Evolutionary conservation across 768 basidiomycete genomes (phyloP).

Genomic region (Tulasnella sp.): DNA sequence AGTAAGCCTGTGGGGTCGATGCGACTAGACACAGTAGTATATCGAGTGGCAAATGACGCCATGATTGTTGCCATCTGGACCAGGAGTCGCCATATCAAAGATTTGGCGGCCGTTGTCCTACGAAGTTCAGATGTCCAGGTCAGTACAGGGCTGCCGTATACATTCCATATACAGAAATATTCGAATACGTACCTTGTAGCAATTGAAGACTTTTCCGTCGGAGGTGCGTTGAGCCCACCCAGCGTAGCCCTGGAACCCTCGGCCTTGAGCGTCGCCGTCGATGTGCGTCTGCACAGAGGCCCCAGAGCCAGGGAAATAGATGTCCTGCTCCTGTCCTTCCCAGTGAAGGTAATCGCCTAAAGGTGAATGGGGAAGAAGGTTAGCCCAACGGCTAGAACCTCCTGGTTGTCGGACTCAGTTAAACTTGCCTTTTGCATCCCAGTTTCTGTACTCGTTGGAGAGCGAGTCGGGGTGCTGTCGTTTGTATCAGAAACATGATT

Average conservation of each 20-base stretch:
- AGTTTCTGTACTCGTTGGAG: not conserved
- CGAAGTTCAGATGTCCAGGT: not conserved
- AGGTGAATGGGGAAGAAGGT: not conserved
- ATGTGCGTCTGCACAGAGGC: not conserved
- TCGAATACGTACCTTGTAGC: not conserved
- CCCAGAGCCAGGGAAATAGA: not conserved
- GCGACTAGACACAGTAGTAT: not conserved
- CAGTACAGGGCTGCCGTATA: no score
- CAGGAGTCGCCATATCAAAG: not conserved
- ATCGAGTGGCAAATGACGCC: not conserved
- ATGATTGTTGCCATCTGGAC: not conserved
- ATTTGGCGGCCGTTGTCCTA: not conserved
- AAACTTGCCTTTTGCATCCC: not conserved
- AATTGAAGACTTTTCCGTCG: not conserved
- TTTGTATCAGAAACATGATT: not conserved
- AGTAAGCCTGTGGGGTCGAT: no score
- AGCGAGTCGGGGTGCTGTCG: not conserved
- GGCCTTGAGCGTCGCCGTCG: not conserved
- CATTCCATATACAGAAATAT: no score
- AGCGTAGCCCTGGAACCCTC: not conserved
- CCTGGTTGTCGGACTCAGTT: not conserved
- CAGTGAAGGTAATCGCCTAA: not conserved
- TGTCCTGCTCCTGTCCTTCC: not conserved
- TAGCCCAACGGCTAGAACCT: not conserved
- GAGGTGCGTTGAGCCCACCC: not conserved